These are phyloP conservation scores for Halophytophthora batemanensis DNA, from an alignment of 352 stramenopile species.

Conservation along the genomic window DNA sequence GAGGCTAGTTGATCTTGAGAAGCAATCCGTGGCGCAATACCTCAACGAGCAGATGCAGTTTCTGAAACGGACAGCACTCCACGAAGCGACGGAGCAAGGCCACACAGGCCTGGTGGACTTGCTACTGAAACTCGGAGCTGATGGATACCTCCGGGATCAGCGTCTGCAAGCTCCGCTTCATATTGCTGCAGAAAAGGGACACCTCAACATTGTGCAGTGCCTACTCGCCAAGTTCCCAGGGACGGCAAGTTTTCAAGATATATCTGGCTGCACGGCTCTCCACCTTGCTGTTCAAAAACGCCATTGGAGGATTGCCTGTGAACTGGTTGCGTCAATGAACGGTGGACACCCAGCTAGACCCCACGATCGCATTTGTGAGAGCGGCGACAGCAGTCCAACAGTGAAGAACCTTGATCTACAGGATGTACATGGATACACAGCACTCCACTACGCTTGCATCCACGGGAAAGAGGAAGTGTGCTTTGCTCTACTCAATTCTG, in stretches of 20 bases:
- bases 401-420: slow-evolving; percentile 29
- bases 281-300: slow-evolving; percentile 43
- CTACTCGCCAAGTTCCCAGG: slow-evolving; percentile 42
- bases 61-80: slow-evolving; percentile 43
- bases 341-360: slow-evolving; percentile 2
- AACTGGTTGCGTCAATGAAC: slow-evolving; percentile 30
- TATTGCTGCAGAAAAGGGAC: slow-evolving; percentile 41
- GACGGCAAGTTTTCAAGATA: slow-evolving; percentile 32
- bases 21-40: slow-evolving; percentile 40
- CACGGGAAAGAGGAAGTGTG: slow-evolving; percentile 28
- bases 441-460: slow-evolving; percentile 54
- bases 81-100: slow-evolving; percentile 58
- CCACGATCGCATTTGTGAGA: background rate
- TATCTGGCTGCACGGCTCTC: slow-evolving; percentile 39
- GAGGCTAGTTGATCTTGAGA: slow-evolving; percentile 53
- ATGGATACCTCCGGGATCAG: slow-evolving; percentile 55
- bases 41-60: slow-evolving; percentile 45
- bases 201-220: slow-evolving; percentile 48
- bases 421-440: slow-evolving; percentile 50
- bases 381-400: background rate
- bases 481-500: slow-evolving; percentile 27
- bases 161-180: slow-evolving; percentile 41
- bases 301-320: slow-evolving; percentile 26
- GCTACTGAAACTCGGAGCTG: slow-evolving; percentile 50
- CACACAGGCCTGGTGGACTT: slow-evolving; percentile 57